phyloP scores from a whole-genome alignment of 2,329 filamentous ascomycete genomes.

The Botrytis deweyae region DNA sequence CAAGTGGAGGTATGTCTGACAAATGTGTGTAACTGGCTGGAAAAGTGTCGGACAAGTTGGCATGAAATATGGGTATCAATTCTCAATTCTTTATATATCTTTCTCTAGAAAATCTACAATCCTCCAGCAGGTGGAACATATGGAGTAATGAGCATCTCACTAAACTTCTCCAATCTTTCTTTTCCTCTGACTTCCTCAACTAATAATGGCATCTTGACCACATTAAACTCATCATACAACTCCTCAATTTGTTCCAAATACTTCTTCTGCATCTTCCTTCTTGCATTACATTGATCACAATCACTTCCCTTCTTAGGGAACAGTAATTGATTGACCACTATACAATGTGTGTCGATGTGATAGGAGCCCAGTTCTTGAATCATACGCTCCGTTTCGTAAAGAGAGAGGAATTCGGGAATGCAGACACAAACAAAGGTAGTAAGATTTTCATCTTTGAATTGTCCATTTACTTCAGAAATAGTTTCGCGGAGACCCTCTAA shows the following conservation, averaged over 20 bases:
- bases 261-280: slow-evolving; percentile 98
- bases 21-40: neutral
- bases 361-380: slow-evolving; percentile 95
- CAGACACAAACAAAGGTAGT: slow-evolving; percentile 98
- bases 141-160: slow-evolving; percentile 76
- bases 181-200: slow-evolving; percentile 95
- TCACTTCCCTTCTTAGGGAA: slow-evolving; percentile 83
- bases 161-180: slow-evolving; percentile 89
- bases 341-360: slow-evolving; percentile 92
- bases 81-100: slow-evolving; percentile 12
- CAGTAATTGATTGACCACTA: slow-evolving; percentile 96
- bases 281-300: slow-evolving; percentile 93
- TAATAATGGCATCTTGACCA: slow-evolving; percentile 95
- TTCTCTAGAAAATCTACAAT: slow-evolving; percentile 29
- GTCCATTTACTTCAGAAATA: slow-evolving; percentile 91
- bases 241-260: slow-evolving; percentile 99
- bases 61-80: slow-evolving; percentile 18
- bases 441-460: slow-evolving; percentile 95
- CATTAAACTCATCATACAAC: slow-evolving; percentile 97
- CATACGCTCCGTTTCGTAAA: slow-evolving; percentile 99
- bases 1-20: neutral
- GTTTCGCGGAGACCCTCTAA: slow-evolving; percentile 91
- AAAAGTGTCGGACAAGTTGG: neutral
- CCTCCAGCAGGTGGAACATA: slow-evolving; percentile 62
- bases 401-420: slow-evolving; percentile 92